phyloP scores from a whole-genome alignment of 1,139 yeast species.

The Suzukiozyma palmioleophila region DNA sequence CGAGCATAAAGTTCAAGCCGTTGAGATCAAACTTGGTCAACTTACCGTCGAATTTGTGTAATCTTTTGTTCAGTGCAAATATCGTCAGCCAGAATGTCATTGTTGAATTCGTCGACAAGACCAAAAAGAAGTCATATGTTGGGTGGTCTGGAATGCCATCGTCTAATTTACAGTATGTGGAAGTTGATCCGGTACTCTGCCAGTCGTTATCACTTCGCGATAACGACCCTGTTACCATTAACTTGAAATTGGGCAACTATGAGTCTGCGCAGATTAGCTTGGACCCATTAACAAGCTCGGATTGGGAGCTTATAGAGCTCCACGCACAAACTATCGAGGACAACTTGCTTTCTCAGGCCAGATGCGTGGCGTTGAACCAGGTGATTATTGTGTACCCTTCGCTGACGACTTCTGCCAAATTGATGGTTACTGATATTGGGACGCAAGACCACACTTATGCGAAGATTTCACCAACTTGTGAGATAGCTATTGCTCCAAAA shows the following conservation, averaged over 20 bases:
- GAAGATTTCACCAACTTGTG: slow-evolving; percentile 65
- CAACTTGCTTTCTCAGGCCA: slow-evolving; percentile 69
- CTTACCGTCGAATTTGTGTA: slow-evolving; percentile 50
- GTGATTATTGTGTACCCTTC: slow-evolving; percentile 70
- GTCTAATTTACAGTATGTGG: slow-evolving; percentile 26
- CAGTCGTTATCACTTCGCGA: slow-evolving; percentile 49
- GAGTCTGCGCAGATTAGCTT: slow-evolving; percentile 61
- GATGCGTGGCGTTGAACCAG: slow-evolving; percentile 66
- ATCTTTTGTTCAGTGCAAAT: slow-evolving; percentile 48
- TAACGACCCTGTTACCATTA: slow-evolving; percentile 34
- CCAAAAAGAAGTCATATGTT: slow-evolving; percentile 34
- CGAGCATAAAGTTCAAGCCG: slow-evolving; percentile 25
- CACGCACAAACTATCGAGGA: slow-evolving; percentile 78
- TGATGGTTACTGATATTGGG: slow-evolving; percentile 61
- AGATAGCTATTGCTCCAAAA: slow-evolving; percentile 81
- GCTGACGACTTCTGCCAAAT: slow-evolving; percentile 57
- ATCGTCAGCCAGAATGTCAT: slow-evolving; percentile 60
- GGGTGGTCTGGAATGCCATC: slow-evolving; percentile 82
- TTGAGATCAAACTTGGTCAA: slow-evolving; percentile 54
- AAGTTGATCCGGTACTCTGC: slow-evolving; percentile 38
- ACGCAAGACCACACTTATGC: slow-evolving; percentile 47
- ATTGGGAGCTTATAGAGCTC: slow-evolving; percentile 88
- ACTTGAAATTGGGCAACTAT: slow-evolving; percentile 42
- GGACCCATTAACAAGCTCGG: slow-evolving; percentile 74
- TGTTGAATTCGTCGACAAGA: slow-evolving; percentile 32